Percentiles rank a stretch among this genome's conserved stretches.
phyloP scores from a whole-genome alignment of 495 filamentous ascomycete species.

The Sordaria brevicollis region DNA sequence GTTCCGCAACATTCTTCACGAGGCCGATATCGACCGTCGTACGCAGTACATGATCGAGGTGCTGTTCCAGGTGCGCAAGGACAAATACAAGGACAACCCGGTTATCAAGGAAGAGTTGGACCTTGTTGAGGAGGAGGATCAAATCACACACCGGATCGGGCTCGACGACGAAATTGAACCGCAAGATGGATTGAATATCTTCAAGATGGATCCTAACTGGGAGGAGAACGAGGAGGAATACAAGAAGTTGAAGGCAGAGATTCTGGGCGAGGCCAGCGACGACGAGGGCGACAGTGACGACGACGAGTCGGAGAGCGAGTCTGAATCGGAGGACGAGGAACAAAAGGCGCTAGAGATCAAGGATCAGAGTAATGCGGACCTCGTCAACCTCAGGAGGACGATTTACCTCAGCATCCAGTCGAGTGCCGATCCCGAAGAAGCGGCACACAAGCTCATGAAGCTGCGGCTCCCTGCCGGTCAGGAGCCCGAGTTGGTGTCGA shows the following conservation, averaged over 20 bases:
- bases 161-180: slow-evolving; percentile 75
- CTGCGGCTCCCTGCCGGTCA: slow-evolving; percentile 77
- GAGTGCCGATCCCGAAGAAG: slow-evolving; percentile 88
- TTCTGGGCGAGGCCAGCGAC: slow-evolving; percentile 82
- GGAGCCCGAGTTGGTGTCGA: slow-evolving; percentile 83
- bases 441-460: slow-evolving; percentile 90
- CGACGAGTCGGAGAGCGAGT: slow-evolving; percentile 63
- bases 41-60: slow-evolving; percentile 99
- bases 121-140: slow-evolving; percentile 92
- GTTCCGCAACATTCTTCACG: slow-evolving; percentile 88
- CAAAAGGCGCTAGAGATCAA: slow-evolving; percentile 79
- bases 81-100: slow-evolving; percentile 90
- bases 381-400: slow-evolving; percentile 83
- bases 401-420: slow-evolving; percentile 98
- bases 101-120: slow-evolving; percentile 88
- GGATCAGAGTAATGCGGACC: slow-evolving; percentile 90
- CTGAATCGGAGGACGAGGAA: slow-evolving; percentile 67
- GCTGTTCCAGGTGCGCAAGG: slow-evolving; percentile 91
- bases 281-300: slow-evolving; percentile 61
- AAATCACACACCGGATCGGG: slow-evolving; percentile 77
- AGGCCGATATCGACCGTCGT: slow-evolving; percentile 90
- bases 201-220: slow-evolving; percentile 86
- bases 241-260: slow-evolving; percentile 80
- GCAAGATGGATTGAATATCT: slow-evolving; percentile 82
- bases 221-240: slow-evolving; percentile 88